Conservation (phyloP, 2,329 filamentous ascomycete genomes). For the Fusarium humuli region DNA sequence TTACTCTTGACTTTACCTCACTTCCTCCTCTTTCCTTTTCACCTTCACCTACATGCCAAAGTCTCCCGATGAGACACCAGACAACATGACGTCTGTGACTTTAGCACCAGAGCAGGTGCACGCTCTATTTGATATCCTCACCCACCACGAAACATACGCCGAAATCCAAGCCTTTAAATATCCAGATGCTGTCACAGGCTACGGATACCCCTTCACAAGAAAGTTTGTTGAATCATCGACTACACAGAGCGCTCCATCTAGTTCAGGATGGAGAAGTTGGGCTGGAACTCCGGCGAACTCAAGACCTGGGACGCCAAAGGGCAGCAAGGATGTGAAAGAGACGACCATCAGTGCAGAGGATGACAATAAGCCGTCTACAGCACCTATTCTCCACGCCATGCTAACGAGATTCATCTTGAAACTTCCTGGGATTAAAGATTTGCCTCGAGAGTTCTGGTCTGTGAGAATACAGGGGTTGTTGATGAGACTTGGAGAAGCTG, state of each 20-base stretch:
- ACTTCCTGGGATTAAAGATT: slow-evolving; percentile 73
- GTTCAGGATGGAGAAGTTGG: slow-evolving; percentile 35
- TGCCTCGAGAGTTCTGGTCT: slow-evolving; percentile 74
- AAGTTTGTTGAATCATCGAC: slow-evolving; percentile 30
- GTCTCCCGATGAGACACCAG: slow-evolving; percentile 26
- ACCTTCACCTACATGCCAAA: neutral
- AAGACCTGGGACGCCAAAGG: slow-evolving; percentile 46
- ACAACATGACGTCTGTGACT: slow-evolving; percentile 41
- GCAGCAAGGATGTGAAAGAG: slow-evolving; percentile 23
- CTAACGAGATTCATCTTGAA: slow-evolving; percentile 73
- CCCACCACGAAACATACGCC: slow-evolving; percentile 69
- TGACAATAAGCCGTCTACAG: slow-evolving; percentile 56
- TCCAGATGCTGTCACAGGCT: slow-evolving; percentile 71
- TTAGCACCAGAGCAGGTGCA: slow-evolving; percentile 58
- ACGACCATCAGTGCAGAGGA: slow-evolving; percentile 26
- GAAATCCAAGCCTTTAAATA: slow-evolving; percentile 80
- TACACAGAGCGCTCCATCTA: slow-evolving; percentile 23
- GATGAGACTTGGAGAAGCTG: slow-evolving; percentile 71
- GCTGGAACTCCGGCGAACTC: slow-evolving; percentile 43
- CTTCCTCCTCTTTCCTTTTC: neutral
- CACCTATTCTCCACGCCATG: slow-evolving; percentile 76
- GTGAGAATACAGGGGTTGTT: slow-evolving; percentile 70
- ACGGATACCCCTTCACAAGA: slow-evolving; percentile 75
- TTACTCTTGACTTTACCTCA: neutral
- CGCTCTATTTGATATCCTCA: slow-evolving; percentile 70